These are phyloP conservation scores for Neltuma alba DNA, from an alignment of 306 rosid species.

Conservation along the genomic window DNA sequence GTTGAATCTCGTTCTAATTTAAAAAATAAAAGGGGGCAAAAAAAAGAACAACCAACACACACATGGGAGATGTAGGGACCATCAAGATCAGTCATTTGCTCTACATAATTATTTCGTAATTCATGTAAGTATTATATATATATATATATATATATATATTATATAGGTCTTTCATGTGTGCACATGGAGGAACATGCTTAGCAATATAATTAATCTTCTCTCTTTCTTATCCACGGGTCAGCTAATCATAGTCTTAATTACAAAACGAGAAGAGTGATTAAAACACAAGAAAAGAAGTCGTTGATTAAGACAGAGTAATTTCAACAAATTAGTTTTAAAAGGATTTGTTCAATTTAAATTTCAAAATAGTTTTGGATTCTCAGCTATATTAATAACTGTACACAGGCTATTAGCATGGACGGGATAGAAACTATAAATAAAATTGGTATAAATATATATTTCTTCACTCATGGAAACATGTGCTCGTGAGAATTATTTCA, in stretches of 20 bases:
- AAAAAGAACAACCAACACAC: slow-evolving; percentile 25
- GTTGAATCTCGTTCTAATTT: slow-evolving; percentile 24
- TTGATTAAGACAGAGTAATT: neutral
- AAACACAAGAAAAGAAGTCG: neutral
- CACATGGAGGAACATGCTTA: slow-evolving; percentile 80
- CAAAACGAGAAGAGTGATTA: slow-evolving; percentile 30
- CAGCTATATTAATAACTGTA: no score
- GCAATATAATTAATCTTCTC: slow-evolving; percentile 27
- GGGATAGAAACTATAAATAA: neutral
- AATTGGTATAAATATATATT: neutral
- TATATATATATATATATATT: neutral
- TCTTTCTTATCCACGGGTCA: neutral
- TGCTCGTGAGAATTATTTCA: neutral
- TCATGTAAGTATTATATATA: slow-evolving; percentile 1
- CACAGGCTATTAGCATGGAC: neutral
- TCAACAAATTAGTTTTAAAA: neutral
- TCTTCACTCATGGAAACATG: neutral
- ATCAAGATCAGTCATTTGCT: slow-evolving; percentile 40
- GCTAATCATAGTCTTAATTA: slow-evolving; percentile 28
- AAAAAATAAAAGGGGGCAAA: neutral
- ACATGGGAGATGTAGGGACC: slow-evolving; percentile 55
- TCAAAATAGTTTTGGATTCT: neutral
- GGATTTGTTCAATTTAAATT: neutral
- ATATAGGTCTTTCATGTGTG: slow-evolving; percentile 50
- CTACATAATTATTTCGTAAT: slow-evolving; percentile 35